phyloP scores from a whole-genome alignment of 441 rosid species.

The Arabidopsis lyrata region DNA sequence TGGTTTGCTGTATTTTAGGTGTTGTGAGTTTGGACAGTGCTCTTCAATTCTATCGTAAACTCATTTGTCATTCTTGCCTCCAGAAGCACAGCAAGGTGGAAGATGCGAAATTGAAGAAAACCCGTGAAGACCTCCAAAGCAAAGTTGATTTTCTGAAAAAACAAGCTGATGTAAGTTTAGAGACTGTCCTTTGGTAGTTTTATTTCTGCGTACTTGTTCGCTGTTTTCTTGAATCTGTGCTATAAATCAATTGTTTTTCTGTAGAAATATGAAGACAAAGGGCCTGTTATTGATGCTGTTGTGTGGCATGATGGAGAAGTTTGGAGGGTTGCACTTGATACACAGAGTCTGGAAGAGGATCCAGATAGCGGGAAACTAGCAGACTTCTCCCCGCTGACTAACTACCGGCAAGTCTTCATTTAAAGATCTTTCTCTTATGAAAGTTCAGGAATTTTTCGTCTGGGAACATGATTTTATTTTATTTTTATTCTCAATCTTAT shows the following conservation, averaged over 20 bases:
- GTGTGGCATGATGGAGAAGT: constrained; percentile 98
- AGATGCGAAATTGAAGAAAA: constrained; percentile 72
- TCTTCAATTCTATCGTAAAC: constrained; percentile 28
- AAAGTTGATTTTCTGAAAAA: constrained; percentile 79
- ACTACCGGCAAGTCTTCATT: constrained; percentile 64
- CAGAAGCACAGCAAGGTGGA: constrained; percentile 83
- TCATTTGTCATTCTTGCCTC: constrained; percentile 38
- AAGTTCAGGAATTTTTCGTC: neutral
- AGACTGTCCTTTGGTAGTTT: constrained; percentile 39
- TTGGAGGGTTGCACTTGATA: constrained; percentile 96
- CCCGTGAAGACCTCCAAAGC: constrained; percentile 84
- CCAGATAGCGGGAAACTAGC: constrained; percentile 81
- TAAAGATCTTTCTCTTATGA: neutral
- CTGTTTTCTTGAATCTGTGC: constrained; percentile 23
- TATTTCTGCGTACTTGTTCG: constrained; percentile 21
- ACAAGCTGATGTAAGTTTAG: constrained; percentile 80
- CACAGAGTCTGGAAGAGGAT: constrained; percentile 86
- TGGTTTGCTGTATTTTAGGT: constrained; percentile 24
- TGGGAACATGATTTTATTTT: neutral
- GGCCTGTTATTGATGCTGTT: constrained; percentile 94
- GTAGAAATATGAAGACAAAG: constrained; percentile 91
- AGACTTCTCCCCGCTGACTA: constrained; percentile 79
- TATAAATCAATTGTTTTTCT: constrained; percentile 33
- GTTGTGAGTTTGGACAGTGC: constrained; percentile 26
- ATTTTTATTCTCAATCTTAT: constrained; percentile 4